These are phyloP conservation scores for Boletellus sp. DNA, from an alignment of 768 basidiomycete genomes.

Conservation along the genomic window DNA sequence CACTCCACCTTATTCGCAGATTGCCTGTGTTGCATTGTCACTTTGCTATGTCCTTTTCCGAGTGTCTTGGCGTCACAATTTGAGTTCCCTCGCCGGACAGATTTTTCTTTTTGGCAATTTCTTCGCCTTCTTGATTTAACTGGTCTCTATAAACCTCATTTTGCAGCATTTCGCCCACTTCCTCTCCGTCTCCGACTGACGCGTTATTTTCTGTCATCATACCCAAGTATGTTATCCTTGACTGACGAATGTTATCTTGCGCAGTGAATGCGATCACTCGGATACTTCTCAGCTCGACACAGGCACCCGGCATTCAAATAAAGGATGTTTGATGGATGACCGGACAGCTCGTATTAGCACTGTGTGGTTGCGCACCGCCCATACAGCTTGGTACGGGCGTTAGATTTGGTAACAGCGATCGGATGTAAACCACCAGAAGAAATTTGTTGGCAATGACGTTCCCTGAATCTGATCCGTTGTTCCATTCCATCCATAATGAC, in stretches of 20 bases:
- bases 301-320: slow-evolving; percentile 88
- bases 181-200: slow-evolving; percentile 11
- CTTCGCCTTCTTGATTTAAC: neutral
- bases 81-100: neutral
- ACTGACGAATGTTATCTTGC: slow-evolving; percentile 8
- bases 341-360: neutral
- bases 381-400: slow-evolving; percentile 21
- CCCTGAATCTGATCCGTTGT: neutral
- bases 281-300: slow-evolving; percentile 79
- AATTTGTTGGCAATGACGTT: neutral
- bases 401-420: slow-evolving; percentile 24
- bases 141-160: neutral
- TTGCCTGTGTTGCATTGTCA: neutral
- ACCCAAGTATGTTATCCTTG: slow-evolving; percentile 1
- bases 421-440: slow-evolving; percentile 6
- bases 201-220: slow-evolving; percentile 1
- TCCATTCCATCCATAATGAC: neutral
- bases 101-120: neutral
- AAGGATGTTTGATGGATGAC: slow-evolving; percentile 55
- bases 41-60: neutral
- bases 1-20: neutral
- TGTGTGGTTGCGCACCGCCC: slow-evolving; percentile 7
- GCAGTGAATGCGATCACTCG: slow-evolving; percentile 73
- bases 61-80: neutral
- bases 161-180: slow-evolving; percentile 1